Percentiles rank a stretch among this genome's conserved stretches.
Conservation (phyloP, 305 asterid genomes). For the Withania somnifera region DNA sequence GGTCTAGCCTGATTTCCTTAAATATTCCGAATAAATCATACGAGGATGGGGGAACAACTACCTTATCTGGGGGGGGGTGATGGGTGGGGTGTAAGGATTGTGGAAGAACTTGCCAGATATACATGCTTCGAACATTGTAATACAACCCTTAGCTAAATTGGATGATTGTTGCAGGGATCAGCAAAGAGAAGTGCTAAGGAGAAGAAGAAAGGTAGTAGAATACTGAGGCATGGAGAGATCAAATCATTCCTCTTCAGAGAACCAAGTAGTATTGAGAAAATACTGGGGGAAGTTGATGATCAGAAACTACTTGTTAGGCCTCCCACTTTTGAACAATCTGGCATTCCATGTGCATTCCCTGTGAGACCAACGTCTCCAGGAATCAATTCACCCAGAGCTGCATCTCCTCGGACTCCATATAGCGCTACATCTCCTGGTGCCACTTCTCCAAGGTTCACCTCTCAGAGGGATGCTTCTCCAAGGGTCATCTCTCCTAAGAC, state of each 20-base stretch:
- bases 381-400: constrained; percentile 27
- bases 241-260: constrained; percentile 64
- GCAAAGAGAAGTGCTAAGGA: constrained; percentile 53
- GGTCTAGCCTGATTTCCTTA: not conserved
- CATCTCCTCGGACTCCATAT: constrained; percentile 26
- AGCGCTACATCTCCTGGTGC: constrained; percentile 8
- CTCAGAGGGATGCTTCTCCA: constrained; percentile 17
- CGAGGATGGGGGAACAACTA: not conserved
- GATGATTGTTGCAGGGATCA: constrained; percentile 29
- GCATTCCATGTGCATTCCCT: constrained; percentile 15
- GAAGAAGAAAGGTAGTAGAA: constrained; percentile 56
- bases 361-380: constrained; percentile 23
- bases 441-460: constrained; percentile 18
- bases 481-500: constrained; percentile 18
- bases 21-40: not conserved
- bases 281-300: constrained; percentile 83
- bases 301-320: constrained; percentile 24
- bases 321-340: constrained; percentile 32
- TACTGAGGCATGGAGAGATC: constrained; percentile 41
- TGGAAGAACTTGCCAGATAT: not conserved
- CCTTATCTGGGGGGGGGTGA: not conserved
- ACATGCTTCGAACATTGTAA: not conserved
- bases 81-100: too few species aligned
- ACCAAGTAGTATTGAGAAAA: constrained; percentile 93
- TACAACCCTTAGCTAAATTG: not conserved